Base-by-base conservation (phyloP, 2,329 filamentous ascomycete genomes). In the Hansfordia pulvinata region DNA sequence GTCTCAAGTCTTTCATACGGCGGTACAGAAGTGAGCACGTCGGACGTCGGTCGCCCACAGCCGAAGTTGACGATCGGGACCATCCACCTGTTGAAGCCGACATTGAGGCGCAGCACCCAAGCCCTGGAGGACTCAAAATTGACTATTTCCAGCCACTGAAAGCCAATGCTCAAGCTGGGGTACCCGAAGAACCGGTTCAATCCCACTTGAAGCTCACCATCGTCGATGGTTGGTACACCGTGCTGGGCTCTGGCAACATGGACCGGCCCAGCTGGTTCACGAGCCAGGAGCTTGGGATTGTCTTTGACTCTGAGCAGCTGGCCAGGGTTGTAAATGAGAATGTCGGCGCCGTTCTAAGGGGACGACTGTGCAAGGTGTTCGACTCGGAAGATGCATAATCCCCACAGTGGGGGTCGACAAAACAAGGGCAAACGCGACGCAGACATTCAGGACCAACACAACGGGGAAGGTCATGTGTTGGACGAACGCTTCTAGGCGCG, bases 261-360 rank as follows among this genome's bases (percentile, higher is more conserved):
- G 83, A 92, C 51, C 67, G 82, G 2, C 81, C 83, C 6, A 86
- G 79, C 44, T 90, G 80, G 79, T 86, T 71, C 50, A 90, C 83
- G 5, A 86, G 79, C 47, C 83, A 90, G 50, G 83, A 92, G 52
- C 55, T 90, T 13, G 82, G 82, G 2, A 57, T 90, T 17, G 41
- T 73, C 20, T 64, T 73, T 29, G 52, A 63, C 23, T 52, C 49
- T 17, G 27, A 20, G 2, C 37, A 37, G 0, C 43, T 62, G 23
- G 53, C 50, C 4, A 32, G 23, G 1, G 26, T 29, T 4, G 38
- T 60, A 14, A 43, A 39, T 26, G 32, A 37, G 1, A 40, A 41
- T 2, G 45, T 58, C 17, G 38, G 44, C 3, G 32, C 35, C n/a
- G 47, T 46, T 4, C 34, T 60, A 16, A 36, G 46, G 1, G 48